Evolutionary conservation across 2,329 filamentous ascomycete genomes (phyloP).

Genomic region (Nectriaceae sp.): DNA sequence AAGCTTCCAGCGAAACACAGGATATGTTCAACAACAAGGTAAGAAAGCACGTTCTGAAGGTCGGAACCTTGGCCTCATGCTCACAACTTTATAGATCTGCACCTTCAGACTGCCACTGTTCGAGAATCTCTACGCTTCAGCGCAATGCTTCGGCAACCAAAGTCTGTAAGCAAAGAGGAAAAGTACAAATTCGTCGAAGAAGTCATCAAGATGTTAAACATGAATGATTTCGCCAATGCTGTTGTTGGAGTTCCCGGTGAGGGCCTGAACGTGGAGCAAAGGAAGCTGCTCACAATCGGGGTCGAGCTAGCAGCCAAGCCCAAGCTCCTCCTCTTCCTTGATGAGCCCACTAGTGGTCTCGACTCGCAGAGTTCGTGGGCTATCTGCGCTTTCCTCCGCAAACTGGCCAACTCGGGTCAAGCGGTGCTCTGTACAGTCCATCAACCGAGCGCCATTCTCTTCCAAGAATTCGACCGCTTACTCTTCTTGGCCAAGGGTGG

Average conservation of each 20-base stretch:
- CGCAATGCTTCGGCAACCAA: slow-evolving; percentile 59
- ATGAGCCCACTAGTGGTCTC: slow-evolving; percentile 63
- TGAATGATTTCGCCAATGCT: slow-evolving; percentile 67
- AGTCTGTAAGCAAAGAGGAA: slow-evolving; percentile 53
- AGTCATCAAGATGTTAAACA: slow-evolving; percentile 66
- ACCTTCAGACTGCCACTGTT: slow-evolving; percentile 56
- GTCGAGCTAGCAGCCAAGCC: slow-evolving; percentile 59
- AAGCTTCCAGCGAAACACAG: slow-evolving; percentile 65
- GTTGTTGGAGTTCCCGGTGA: slow-evolving; percentile 65
- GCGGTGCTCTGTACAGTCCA: slow-evolving; percentile 58
- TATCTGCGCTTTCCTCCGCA: slow-evolving; percentile 62
- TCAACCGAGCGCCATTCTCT: slow-evolving; percentile 55
- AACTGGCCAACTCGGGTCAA: slow-evolving; percentile 57
- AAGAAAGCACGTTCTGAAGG: slow-evolving; percentile 1
- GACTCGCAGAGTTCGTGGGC: slow-evolving; percentile 66
- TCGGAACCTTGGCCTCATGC: neutral
- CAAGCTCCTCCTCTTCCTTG: slow-evolving; percentile 61
- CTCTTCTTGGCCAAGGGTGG: slow-evolving; percentile 66
- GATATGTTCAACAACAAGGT: slow-evolving; percentile 69
- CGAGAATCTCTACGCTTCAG: slow-evolving; percentile 57
- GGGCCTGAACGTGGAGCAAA: slow-evolving; percentile 62
- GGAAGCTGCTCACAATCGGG: slow-evolving; percentile 64
- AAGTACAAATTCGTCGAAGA: slow-evolving; percentile 65
- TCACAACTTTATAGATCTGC: slow-evolving; percentile 46
- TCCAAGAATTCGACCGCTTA: slow-evolving; percentile 60